phyloP scores from a whole-genome alignment of 805 yeast genomes.

The Candida broadrunensis region DNA sequence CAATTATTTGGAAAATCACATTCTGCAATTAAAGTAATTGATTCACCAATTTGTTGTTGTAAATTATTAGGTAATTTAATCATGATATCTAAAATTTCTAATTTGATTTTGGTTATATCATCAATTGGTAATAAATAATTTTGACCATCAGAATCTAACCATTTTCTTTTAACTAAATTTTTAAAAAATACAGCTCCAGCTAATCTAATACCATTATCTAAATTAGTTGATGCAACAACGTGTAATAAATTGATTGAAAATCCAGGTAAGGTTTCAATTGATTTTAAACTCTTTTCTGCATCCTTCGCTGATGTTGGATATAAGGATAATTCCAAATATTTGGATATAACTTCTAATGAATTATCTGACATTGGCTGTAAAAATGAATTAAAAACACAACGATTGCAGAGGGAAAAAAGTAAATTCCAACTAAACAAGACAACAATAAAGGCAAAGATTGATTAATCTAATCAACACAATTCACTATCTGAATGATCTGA shows the following conservation, averaged over 20 bases:
- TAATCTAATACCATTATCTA: constrained; percentile 59
- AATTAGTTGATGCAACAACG: constrained; percentile 62
- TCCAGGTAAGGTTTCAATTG: constrained; percentile 65
- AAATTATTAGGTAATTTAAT: constrained; percentile 72
- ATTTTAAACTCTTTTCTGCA: constrained; percentile 63
- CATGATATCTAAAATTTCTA: constrained; percentile 84
- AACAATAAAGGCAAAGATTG: no score
- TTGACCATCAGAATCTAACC: constrained; percentile 86
- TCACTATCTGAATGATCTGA: no score
- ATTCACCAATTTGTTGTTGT: constrained; percentile 93
- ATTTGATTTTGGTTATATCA: constrained; percentile 69
- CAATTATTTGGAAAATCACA: constrained; percentile 92
- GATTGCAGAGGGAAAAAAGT: no score
- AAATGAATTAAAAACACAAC: neutral
- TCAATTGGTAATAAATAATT: constrained; percentile 55
- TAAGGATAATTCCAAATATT: constrained; percentile 60
- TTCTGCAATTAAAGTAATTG: constrained; percentile 89
- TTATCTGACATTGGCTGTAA: constrained; percentile 14
- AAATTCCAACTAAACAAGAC: no score
- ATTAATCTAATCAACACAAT: no score
- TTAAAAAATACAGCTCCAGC: constrained; percentile 92
- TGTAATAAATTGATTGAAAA: constrained; percentile 75
- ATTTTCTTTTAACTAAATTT: constrained; percentile 76
- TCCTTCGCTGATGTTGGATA: constrained; percentile 59
- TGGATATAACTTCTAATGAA: constrained; percentile 49